phyloP scores from a whole-genome alignment of 1,284 basidiomycete species.

The Tilletiaria anomala region DNA sequence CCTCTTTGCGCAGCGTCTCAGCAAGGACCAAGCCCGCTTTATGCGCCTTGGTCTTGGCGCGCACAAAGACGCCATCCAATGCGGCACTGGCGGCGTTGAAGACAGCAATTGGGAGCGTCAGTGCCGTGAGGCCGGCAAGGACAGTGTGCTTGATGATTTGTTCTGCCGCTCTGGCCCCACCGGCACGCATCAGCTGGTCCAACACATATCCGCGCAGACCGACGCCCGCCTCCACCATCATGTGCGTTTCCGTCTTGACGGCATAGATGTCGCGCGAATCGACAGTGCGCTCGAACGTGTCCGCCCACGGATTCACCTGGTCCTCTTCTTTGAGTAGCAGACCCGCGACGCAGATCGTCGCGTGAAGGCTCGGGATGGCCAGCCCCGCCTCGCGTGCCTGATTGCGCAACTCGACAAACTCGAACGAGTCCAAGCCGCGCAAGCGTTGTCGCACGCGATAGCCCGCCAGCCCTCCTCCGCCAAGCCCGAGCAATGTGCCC shows the following conservation, averaged over 20 bases:
- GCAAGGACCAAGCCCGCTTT: conserved; percentile 46
- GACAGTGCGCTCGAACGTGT: conserved; percentile 6
- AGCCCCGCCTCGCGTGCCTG: conserved; percentile 16
- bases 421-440: conserved; percentile 16
- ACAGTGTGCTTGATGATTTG: conserved; percentile 48
- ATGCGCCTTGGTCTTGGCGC: conserved; percentile 21
- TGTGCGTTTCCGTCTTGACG: conserved; percentile 18
- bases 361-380: conserved; percentile 25
- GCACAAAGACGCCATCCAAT: conserved; percentile 41
- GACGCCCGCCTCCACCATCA: conserved; percentile 21
- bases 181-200: conserved; percentile 14
- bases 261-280: conserved; percentile 26
- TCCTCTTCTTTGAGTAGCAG: conserved; percentile 18
- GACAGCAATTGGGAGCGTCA: conserved; percentile 44
- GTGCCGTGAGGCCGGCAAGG: conserved; percentile 46
- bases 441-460: conserved; percentile 24
- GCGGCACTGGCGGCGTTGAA: conserved; percentile 36
- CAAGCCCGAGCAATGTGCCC: conserved; percentile 27
- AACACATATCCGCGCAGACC: conserved; percentile 20
- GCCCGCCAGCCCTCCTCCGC: conserved; percentile 29
- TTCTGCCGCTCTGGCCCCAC: conserved; percentile 19
- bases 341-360: conserved; percentile 26
- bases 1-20: conserved; percentile 46
- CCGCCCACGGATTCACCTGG: conserved; percentile 15
- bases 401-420: conserved; percentile 16